phyloP scores from a whole-genome alignment of 306 rosid species.

The Corylus heterophylla region DNA sequence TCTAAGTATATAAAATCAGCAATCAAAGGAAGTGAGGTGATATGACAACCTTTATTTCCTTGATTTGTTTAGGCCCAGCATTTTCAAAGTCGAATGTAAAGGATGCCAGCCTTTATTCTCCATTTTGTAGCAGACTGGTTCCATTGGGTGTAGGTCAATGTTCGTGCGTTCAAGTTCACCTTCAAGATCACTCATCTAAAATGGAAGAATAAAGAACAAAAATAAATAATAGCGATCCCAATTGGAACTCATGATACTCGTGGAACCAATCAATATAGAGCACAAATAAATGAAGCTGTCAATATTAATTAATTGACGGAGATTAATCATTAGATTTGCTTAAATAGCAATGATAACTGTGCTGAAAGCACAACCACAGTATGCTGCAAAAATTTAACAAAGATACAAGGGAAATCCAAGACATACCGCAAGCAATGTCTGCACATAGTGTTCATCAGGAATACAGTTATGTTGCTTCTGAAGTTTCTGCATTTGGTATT shows the following conservation, averaged over 20 bases:
- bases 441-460: slow-evolving; percentile 95
- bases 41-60: slow-evolving; percentile 71
- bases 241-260: slow-evolving; percentile 15
- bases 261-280: slow-evolving; percentile 19
- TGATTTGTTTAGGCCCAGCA: slow-evolving; percentile 65
- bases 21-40: slow-evolving; percentile 17
- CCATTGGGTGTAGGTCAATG: slow-evolving; percentile 85
- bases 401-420: slow-evolving; percentile 2
- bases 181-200: slow-evolving; percentile 75
- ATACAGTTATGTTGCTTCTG: slow-evolving; percentile 99
- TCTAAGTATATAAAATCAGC: not conserved
- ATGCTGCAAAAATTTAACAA: slow-evolving; percentile 10
- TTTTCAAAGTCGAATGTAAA: slow-evolving; percentile 68
- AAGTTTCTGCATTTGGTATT: slow-evolving; percentile 69
- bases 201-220: slow-evolving; percentile 25
- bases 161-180: slow-evolving; percentile 84
- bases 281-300: not conserved
- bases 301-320: not conserved
- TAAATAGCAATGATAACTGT: not conserved
- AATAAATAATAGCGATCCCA: not conserved
- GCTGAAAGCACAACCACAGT: slow-evolving; percentile 1
- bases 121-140: slow-evolving; percentile 63
- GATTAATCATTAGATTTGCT: not conserved
- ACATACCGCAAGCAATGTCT: slow-evolving; percentile 83
- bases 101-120: slow-evolving; percentile 99